phyloP scores from a whole-genome alignment of 2,329 filamentous ascomycete species.

The Immersiporthe knoxdaviesiana region DNA sequence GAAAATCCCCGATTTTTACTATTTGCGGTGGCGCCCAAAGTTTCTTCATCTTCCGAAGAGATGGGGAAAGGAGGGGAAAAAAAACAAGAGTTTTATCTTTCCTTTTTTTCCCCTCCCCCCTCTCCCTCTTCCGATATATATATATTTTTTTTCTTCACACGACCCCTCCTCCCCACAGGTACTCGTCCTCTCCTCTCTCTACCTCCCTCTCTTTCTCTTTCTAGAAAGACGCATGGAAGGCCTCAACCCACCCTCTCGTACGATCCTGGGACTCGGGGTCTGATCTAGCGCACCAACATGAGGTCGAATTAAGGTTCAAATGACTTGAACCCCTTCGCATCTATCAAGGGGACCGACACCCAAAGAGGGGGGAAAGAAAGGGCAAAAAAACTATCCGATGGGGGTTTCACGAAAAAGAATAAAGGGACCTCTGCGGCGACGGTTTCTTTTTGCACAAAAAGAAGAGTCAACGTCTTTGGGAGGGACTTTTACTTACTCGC shows the following conservation, averaged over 20 bases:
- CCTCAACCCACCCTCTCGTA: background rate
- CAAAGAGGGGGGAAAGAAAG: no score
- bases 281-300: conserved; percentile 4
- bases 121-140: background rate
- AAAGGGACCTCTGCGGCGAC: background rate
- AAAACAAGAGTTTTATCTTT: background rate
- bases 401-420: background rate
- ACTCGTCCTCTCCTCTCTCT: background rate
- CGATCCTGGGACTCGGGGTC: conserved; percentile 11
- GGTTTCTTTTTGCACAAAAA: no score
- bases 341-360: no score
- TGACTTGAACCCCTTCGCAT: conserved; percentile 16
- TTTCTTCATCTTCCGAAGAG: background rate
- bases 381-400: background rate
- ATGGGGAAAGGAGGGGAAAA: no score
- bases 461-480: no score
- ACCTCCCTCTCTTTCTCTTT: background rate
- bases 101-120: background rate
- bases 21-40: background rate
- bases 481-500: background rate
- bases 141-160: background rate
- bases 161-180: background rate
- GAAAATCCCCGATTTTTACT: background rate
- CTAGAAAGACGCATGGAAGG: conserved; percentile 22
- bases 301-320: conserved; percentile 25